Evolutionary conservation across 345 rosid species (phyloP).

Genomic region (Eucalyptus fibrosa): DNA sequence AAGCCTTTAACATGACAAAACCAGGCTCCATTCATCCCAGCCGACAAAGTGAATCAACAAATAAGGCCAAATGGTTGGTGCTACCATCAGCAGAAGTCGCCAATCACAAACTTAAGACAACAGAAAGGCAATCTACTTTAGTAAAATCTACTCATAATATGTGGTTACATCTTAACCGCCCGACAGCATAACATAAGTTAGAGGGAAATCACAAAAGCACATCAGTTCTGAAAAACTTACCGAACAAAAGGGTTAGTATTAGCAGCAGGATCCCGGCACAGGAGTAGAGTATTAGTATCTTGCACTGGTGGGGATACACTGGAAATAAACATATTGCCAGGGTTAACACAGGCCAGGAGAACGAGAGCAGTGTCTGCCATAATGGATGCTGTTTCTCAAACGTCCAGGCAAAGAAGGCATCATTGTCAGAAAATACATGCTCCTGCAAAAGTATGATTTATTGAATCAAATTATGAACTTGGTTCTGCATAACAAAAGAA

Average conservation of each 20-base stretch:
- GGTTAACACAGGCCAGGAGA: conserved; percentile 90
- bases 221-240: conserved; percentile 23
- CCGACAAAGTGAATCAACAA: no score
- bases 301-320: conserved; percentile 85
- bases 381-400: conserved; percentile 76
- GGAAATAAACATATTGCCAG: conserved; percentile 94
- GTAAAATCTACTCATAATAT: no score
- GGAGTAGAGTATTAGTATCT: conserved; percentile 70
- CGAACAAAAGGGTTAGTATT: conserved; percentile 53
- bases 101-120: no score
- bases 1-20: no score
- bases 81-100: no score
- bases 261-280: conserved; percentile 73
- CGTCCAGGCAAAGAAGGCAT: conserved; percentile 95
- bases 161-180: no score
- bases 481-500: not conserved
- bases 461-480: not conserved
- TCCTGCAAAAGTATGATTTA: conserved; percentile 32
- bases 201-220: not conserved
- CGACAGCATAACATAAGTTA: no score
- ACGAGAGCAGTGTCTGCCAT: conserved; percentile 94
- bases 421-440: conserved; percentile 82
- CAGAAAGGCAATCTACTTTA: no score
- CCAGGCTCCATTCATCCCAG: no score
- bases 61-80: no score